phyloP scores from a whole-genome alignment of 108 stramenopile genomes.

The Pseudonitzschia delicatissima region DNA sequence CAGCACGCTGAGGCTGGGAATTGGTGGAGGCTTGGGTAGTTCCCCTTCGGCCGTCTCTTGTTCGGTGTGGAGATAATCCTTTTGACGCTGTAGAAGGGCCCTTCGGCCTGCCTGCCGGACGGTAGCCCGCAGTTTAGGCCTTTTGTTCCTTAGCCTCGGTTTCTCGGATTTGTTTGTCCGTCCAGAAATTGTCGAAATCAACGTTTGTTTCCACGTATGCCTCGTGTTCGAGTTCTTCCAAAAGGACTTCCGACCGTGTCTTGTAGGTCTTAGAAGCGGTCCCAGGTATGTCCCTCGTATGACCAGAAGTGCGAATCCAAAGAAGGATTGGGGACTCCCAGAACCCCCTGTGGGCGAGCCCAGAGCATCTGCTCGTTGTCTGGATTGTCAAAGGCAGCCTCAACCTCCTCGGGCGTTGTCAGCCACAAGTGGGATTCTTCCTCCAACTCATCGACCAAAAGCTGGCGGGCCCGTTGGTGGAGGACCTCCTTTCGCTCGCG shows the following conservation, averaged over 20 bases:
- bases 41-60: constrained; percentile 48
- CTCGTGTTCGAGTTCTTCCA: constrained; percentile 60
- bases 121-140: constrained; percentile 71
- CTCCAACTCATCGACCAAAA: constrained; percentile 76
- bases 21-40: constrained; percentile 52
- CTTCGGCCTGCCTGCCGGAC: constrained; percentile 63
- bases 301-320: constrained; percentile 80
- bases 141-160: constrained; percentile 53
- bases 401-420: constrained; percentile 78
- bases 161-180: constrained; percentile 52
- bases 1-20: constrained; percentile 65
- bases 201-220: constrained; percentile 66
- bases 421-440: constrained; percentile 73
- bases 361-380: constrained; percentile 61
- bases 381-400: constrained; percentile 47
- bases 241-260: constrained; percentile 50
- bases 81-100: constrained; percentile 64
- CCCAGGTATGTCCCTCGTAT: constrained; percentile 73
- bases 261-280: constrained; percentile 67
- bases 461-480: constrained; percentile 52
- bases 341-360: constrained; percentile 56
- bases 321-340: constrained; percentile 72
- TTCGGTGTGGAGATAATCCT: constrained; percentile 55
- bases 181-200: constrained; percentile 60
- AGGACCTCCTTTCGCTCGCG: constrained; percentile 49